Conservation (phyloP, 768 basidiomycete species). For the Lanmaoa rubissima region DNA sequence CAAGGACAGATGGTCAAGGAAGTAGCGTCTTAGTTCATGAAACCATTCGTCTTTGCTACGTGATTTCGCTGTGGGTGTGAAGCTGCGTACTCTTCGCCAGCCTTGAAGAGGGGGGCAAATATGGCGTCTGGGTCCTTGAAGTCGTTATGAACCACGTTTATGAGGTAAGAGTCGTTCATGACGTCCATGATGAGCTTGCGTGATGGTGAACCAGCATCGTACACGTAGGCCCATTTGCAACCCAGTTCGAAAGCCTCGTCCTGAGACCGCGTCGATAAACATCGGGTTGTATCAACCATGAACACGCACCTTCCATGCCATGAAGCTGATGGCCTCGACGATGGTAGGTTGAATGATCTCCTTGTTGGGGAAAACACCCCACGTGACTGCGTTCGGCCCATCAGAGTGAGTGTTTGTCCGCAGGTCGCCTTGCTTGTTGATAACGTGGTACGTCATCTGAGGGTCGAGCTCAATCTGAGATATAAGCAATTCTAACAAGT, state of each 20-base stretch:
- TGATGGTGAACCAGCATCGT: conserved; percentile 73
- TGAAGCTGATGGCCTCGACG: conserved; percentile 95
- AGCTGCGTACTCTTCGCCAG: conserved; percentile 59
- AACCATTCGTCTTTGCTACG: conserved; percentile 40
- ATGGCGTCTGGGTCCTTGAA: conserved; percentile 84
- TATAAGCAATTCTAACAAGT: conserved; percentile 68
- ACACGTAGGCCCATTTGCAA: conserved; percentile 84
- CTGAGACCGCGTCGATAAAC: conserved; percentile 36
- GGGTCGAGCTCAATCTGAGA: conserved; percentile 82
- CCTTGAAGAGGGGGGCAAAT: conserved; percentile 82
- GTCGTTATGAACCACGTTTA: conserved; percentile 96
- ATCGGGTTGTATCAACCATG: not conserved
- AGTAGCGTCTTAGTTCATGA: conserved; percentile 19
- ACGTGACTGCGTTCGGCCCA: conserved; percentile 97
- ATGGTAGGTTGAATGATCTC: conserved; percentile 96
- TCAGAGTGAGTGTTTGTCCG: conserved; percentile 93
- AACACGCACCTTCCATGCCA: conserved; percentile 88
- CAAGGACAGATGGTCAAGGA: not conserved
- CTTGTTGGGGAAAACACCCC: conserved; percentile 98
- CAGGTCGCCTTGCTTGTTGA: conserved; percentile 93
- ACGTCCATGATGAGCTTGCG: conserved; percentile 72
- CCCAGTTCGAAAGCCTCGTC: conserved; percentile 96
- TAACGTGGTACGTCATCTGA: conserved; percentile 94
- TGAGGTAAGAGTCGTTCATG: conserved; percentile 82
- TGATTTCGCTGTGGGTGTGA: conserved; percentile 32